These are phyloP conservation scores for Medicago arabica DNA, from an alignment of 306 rosid genomes.

Conservation along the genomic window DNA sequence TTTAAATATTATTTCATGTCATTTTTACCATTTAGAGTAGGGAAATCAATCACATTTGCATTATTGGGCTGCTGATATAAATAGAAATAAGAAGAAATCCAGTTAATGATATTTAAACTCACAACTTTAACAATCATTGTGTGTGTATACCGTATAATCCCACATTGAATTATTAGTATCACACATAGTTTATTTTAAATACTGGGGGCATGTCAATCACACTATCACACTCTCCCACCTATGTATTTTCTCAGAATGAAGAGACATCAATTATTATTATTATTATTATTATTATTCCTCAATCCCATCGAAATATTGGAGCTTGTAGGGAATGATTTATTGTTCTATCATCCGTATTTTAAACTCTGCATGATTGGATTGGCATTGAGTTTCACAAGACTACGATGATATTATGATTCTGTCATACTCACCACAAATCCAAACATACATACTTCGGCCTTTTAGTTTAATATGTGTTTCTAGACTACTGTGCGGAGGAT, in stretches of 20 bases:
- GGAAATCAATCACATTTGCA: constrained; percentile 13
- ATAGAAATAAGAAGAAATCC: neutral
- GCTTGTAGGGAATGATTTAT: constrained; percentile 1
- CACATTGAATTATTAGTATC: too few species aligned
- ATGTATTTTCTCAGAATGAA: too few species aligned
- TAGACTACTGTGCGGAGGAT: too few species aligned
- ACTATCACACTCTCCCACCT: neutral
- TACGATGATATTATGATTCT: neutral
- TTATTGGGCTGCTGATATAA: neutral
- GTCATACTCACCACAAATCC: neutral
- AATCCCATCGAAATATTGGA: neutral
- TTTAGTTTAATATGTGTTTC: too few species aligned
- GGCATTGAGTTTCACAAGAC: neutral
- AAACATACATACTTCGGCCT: neutral
- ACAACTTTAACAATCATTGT: too few species aligned
- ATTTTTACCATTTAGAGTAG: neutral
- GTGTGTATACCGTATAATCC: too few species aligned
- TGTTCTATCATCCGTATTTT: neutral
- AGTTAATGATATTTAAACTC: too few species aligned
- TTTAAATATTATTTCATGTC: constrained; percentile 1
- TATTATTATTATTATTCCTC: too few species aligned
- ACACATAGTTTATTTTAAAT: too few species aligned
- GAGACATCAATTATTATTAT: too few species aligned
- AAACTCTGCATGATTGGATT: neutral
- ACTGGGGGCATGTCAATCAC: constrained; percentile 6